Percentiles rank a stretch among this genome's conserved stretches.
Evolutionary conservation across 768 basidiomycete species (phyloP).

Genomic region (Hericium erinaceus): DNA sequence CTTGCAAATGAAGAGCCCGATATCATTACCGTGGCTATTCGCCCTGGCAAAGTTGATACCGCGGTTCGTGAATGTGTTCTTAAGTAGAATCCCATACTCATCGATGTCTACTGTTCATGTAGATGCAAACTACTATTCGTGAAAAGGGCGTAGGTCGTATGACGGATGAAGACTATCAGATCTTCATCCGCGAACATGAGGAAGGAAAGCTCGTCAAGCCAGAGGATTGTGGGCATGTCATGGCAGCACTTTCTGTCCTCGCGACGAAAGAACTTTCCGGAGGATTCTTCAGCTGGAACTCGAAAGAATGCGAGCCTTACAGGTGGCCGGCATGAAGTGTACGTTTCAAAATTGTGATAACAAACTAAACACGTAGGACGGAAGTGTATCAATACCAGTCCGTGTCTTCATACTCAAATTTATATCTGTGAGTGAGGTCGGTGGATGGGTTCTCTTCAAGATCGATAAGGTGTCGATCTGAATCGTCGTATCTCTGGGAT

Average conservation of each 20-base stretch:
- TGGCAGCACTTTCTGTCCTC: conserved; percentile 63
- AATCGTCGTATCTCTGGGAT: conserved; percentile 2
- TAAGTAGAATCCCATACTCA: conserved; percentile 71
- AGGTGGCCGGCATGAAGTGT: conserved; percentile 18
- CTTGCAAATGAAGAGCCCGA: conserved; percentile 76
- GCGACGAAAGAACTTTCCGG: conserved; percentile 62
- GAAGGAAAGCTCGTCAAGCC: conserved; percentile 70
- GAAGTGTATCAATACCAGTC: too few species aligned
- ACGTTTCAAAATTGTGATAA: background rate
- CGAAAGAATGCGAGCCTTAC: conserved; percentile 54
- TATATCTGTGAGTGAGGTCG: background rate
- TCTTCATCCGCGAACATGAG: conserved; percentile 47
- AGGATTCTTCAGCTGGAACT: conserved; percentile 75
- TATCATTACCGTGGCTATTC: conserved; percentile 63
- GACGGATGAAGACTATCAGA: conserved; percentile 41
- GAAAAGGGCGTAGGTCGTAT: conserved; percentile 43
- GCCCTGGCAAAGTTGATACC: conserved; percentile 87
- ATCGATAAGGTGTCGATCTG: background rate
- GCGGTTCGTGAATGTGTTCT: conserved; percentile 35
- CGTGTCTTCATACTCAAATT: too few species aligned
- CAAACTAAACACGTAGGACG: too few species aligned
- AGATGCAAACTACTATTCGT: conserved; percentile 69
- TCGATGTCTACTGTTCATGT: conserved; percentile 13
- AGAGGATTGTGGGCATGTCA: conserved; percentile 66
- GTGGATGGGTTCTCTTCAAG: too few species aligned